phyloP scores from a whole-genome alignment of 768 basidiomycete genomes.

The Macrolepiota fuliginosa region DNA sequence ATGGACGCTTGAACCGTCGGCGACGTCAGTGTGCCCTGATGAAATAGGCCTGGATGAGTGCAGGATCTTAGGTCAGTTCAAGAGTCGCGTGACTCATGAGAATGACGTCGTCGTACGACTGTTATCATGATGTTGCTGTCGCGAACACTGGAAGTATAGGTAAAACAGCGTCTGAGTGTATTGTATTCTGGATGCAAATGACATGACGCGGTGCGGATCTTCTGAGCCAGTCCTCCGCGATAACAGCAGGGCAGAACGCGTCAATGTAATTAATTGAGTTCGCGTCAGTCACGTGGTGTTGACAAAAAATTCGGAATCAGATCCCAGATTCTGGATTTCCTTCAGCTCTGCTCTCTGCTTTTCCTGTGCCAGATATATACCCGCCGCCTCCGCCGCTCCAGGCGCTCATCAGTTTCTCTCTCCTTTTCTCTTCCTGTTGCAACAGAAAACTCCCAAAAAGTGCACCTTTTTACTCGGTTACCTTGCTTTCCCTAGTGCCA shows the following conservation, averaged over 20 bases:
- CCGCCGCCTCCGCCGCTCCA: background rate
- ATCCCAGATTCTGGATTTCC: background rate
- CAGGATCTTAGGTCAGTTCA: background rate
- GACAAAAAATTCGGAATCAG: constrained; percentile 3
- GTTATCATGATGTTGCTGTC: background rate
- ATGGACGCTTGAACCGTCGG: background rate
- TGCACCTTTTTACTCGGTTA: background rate
- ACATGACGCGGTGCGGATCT: background rate
- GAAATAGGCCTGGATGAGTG: background rate
- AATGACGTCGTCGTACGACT: background rate
- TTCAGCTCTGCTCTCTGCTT: background rate
- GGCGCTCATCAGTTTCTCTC: background rate
- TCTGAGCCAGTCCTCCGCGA: background rate
- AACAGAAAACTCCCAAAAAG: background rate
- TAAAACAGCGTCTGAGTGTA: background rate
- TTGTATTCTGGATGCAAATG: background rate
- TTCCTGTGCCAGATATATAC: background rate
- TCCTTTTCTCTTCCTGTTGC: background rate
- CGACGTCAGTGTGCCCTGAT: background rate
- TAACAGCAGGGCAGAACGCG: background rate
- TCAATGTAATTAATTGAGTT: background rate
- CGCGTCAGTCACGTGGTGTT: background rate
- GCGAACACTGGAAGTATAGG: background rate
- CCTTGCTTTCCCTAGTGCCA: constrained; percentile 9
- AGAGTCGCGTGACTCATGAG: background rate